Evolutionary conservation across 108 stramenopile species (phyloP).

Genomic region (Pseudonitzschia multistriata): DNA sequence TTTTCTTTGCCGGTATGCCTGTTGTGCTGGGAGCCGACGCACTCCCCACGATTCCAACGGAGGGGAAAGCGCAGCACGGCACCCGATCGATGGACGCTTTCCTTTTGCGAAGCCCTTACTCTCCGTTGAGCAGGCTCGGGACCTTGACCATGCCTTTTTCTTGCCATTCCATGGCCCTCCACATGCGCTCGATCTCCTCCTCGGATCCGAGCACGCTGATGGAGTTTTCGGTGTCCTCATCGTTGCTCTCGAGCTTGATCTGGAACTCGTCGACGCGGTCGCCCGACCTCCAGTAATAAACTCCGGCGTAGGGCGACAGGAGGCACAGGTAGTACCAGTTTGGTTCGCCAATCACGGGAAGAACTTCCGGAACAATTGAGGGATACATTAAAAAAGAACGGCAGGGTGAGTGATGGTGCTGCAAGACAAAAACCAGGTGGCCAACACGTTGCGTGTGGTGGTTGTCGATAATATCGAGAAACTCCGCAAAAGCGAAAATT

Average conservation of each 20-base stretch:
- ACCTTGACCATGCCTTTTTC: conserved; percentile 96
- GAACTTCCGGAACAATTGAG: conserved; percentile 20
- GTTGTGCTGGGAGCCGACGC: too few species aligned
- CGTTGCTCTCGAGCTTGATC: conserved; percentile 73
- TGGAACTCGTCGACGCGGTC: conserved; percentile 83
- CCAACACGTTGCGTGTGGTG: too few species aligned
- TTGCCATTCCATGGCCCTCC: conserved; percentile 82
- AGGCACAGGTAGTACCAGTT: conserved; percentile 84
- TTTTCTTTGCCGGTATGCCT: background rate
- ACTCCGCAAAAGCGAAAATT: too few species aligned
- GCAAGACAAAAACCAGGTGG: background rate
- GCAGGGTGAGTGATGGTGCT: background rate
- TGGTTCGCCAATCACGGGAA: conserved; percentile 70
- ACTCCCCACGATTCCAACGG: too few species aligned
- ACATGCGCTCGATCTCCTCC: conserved; percentile 94
- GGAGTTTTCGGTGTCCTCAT: conserved; percentile 85
- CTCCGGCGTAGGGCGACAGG: conserved; percentile 88
- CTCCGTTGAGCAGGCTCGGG: conserved; percentile 64
- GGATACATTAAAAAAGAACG: background rate
- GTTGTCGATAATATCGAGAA: too few species aligned
- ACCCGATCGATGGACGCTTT: too few species aligned
- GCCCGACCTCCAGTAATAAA: conserved; percentile 94
- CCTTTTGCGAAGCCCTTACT: background rate
- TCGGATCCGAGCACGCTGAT: conserved; percentile 79
- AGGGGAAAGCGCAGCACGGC: too few species aligned